phyloP scores from a whole-genome alignment of 1,284 basidiomycete genomes.

The Boletus semigastroideus region DNA sequence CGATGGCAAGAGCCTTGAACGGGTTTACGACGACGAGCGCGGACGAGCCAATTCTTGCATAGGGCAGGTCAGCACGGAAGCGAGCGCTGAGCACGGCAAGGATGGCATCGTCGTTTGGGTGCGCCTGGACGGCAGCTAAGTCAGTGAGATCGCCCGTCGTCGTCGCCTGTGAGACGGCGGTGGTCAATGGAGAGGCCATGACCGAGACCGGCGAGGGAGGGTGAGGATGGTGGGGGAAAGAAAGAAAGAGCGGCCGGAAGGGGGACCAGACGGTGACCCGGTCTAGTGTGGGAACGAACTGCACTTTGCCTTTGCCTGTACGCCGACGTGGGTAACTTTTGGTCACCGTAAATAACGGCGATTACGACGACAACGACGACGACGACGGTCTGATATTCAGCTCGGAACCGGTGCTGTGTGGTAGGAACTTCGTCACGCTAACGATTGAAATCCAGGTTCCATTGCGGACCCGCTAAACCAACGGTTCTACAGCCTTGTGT shows the following conservation, averaged over 20 bases:
- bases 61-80: slow-evolving; percentile 84
- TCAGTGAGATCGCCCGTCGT: slow-evolving; percentile 67
- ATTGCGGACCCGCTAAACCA: too few relatives aligned
- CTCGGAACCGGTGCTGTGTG: too few relatives aligned
- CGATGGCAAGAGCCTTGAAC: slow-evolving; percentile 76
- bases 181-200: slow-evolving; percentile 42
- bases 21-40: slow-evolving; percentile 86
- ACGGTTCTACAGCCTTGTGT: not conserved
- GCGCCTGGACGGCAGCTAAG: slow-evolving; percentile 62
- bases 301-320: too few relatives aligned
- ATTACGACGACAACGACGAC: too few relatives aligned
- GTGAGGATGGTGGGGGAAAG: slow-evolving; percentile 3
- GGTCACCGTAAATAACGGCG: too few relatives aligned
- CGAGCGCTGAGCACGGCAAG: slow-evolving; percentile 79
- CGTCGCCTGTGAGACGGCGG: slow-evolving; percentile 40
- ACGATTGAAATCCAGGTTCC: too few relatives aligned
- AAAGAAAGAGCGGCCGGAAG: not conserved
- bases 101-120: slow-evolving; percentile 81
- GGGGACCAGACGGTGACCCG: not conserved
- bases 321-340: too few relatives aligned
- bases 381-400: too few relatives aligned
- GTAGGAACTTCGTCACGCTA: too few relatives aligned
- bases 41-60: slow-evolving; percentile 70
- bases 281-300: not conserved
- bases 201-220: not conserved